Evolutionary conservation across 208 protist genomes (phyloP), one percentile per base, ranked within the genome.

Genomic region (Leishmania mexicana): DNA sequence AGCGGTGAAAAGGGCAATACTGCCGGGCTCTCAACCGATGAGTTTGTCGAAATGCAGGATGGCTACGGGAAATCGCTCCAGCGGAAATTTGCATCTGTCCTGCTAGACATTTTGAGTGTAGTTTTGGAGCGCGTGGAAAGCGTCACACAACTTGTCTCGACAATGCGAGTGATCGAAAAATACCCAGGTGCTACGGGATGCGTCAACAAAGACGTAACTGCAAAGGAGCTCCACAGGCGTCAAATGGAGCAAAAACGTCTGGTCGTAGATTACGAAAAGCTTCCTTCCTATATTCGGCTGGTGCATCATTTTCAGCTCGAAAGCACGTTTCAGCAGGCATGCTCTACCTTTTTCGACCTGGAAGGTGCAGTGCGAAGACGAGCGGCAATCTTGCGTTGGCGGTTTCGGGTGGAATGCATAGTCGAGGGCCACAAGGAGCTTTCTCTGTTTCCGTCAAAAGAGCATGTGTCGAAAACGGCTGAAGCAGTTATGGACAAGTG

Each of bases 201-300:
- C 60, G 97, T 97, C 53, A 97, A 94, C 57, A 97, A 96, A 89
- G 93, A 97, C 70, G 90, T 96, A 53, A 88, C 88, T 19, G 87
- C 91, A 51, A 80, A 88, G 38, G 88, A 97, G 65, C 83, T 96
- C 57, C 88, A 83, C 51, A 84, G 92, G 70, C 49, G 78, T 49
- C 88, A 95, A 81, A 88, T 90, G 71, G 82, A 89, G 45, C 87
- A 95, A n/a, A 98, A 98, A 67, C 85, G 89, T 1, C 88, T 94
- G 28, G 86, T 96, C n/a, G 92, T 96, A 2, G 90, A 96, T 64
- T 94, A 97, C 78, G 85, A 89, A 77, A 93, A 95, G 71, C 60
- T 98, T 57, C 93, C 90, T 13, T 64, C 78, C n/a, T 88, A 98
- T 68, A 79, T 97, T 72, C 88, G 96, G 38, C 81, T 98, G 6